Conservation (phyloP, 768 basidiomycete genomes). For the Lactarius deliciosus region DNA sequence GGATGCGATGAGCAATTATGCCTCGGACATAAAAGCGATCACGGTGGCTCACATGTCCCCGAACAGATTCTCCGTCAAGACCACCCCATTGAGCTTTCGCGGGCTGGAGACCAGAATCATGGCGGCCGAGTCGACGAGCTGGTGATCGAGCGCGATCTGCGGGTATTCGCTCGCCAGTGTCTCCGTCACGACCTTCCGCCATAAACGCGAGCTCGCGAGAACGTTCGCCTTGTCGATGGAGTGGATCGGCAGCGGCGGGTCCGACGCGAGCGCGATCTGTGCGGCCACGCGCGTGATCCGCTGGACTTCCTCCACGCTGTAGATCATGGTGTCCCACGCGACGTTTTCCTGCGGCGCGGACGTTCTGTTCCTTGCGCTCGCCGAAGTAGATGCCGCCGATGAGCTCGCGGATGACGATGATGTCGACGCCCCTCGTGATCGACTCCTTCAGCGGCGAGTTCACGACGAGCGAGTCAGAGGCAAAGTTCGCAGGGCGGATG, state of each 20-base stretch:
- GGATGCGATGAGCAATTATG: constrained; percentile 14
- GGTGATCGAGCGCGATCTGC: constrained; percentile 82
- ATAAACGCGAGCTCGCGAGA: constrained; percentile 88
- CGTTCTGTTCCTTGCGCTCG: constrained; percentile 81
- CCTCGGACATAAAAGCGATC: background rate
- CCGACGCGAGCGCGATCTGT: constrained; percentile 77
- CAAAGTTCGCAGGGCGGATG: constrained; percentile 95
- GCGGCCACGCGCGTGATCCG: constrained; percentile 96
- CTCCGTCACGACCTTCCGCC: constrained; percentile 91
- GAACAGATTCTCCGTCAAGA: constrained; percentile 94
- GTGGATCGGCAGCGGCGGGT: constrained; percentile 86
- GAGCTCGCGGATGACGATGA: constrained; percentile 94
- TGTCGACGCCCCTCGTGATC: constrained; percentile 79
- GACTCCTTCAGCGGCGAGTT: constrained; percentile 88
- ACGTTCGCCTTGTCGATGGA: constrained; percentile 99
- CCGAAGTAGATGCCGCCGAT: constrained; percentile 98
- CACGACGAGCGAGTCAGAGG: constrained; percentile 82
- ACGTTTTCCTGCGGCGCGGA: constrained; percentile 56
- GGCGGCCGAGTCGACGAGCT: constrained; percentile 92
- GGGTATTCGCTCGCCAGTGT: constrained; percentile 85
- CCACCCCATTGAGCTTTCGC: constrained; percentile 89
- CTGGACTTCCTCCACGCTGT: constrained; percentile 88
- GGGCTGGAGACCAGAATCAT: constrained; percentile 94
- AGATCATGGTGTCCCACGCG: constrained; percentile 93
- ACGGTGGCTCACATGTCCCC: constrained; percentile 83